A percentile compares a stretch with the other conserved stretches of the same genome.
Evolutionary conservation across 2,329 filamentous ascomycete genomes (phyloP).

Genomic region (Nectriaceae sp.): DNA sequence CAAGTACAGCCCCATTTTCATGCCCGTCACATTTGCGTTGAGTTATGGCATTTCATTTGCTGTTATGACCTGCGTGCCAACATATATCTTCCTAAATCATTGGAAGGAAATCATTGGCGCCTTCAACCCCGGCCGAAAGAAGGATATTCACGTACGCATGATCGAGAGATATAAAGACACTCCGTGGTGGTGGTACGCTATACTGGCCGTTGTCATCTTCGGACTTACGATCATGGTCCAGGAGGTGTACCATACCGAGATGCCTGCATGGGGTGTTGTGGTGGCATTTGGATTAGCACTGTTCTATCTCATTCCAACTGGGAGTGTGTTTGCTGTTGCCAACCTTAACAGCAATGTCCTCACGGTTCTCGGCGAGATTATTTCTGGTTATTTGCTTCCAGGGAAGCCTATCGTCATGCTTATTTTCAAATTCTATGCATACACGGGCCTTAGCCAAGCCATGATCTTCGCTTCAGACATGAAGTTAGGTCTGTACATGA

Average conservation of each 20-base stretch:
- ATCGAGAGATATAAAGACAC: conserved; percentile 32
- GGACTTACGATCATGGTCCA: conserved; percentile 33
- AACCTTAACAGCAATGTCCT: conserved; percentile 39
- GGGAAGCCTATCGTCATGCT: conserved; percentile 21
- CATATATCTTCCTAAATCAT: conserved; percentile 15
- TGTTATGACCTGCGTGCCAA: conserved; percentile 15
- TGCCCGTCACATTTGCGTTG: conserved; percentile 9
- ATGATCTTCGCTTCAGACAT: conserved; percentile 49
- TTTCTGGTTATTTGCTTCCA: conserved; percentile 21
- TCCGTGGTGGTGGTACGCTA: conserved; percentile 41
- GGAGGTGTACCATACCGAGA: conserved; percentile 24
- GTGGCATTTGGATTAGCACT: conserved; percentile 23
- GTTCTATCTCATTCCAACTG: conserved; percentile 20
- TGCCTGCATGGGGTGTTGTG: conserved; percentile 28
- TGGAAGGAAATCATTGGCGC: conserved; percentile 12
- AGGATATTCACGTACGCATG: conserved; percentile 38
- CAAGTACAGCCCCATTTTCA: conserved; percentile 16
- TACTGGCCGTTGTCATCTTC: conserved; percentile 31
- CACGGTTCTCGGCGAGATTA: conserved; percentile 31
- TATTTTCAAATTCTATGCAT: conserved; percentile 23
- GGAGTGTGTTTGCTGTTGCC: conserved; percentile 32
- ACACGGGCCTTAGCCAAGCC: conserved; percentile 36
- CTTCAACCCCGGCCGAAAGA: conserved; percentile 16
- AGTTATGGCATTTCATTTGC: conserved; percentile 15
- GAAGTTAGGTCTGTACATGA: conserved; percentile 52